Percentiles rank a stretch among this genome's conserved stretches.
phyloP scores from a whole-genome alignment of 2,329 filamentous ascomycete genomes.

The Aspergillus sp. region DNA sequence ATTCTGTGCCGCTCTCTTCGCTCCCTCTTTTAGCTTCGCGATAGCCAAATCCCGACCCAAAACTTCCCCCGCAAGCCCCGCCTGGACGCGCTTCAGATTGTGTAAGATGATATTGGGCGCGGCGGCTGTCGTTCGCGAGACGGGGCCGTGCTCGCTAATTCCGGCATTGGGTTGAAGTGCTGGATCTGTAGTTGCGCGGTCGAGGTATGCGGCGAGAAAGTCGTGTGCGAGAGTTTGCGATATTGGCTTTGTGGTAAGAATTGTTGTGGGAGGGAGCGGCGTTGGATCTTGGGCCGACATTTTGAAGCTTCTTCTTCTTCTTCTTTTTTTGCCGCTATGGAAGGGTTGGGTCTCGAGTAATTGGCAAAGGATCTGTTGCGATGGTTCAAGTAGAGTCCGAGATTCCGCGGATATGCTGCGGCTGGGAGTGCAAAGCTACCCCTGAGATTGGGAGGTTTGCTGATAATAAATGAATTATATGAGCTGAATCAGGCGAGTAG shows the following conservation, averaged over 20 bases:
- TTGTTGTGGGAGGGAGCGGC: constrained; percentile 43
- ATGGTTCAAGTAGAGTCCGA: background rate
- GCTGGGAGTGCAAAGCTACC: background rate
- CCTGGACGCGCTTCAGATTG: constrained; percentile 51
- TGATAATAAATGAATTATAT: background rate
- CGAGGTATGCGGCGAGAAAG: constrained; percentile 49
- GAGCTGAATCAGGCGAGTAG: background rate
- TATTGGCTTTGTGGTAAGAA: constrained; percentile 42
- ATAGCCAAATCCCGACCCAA: constrained; percentile 47
- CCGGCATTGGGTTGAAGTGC: constrained; percentile 50
- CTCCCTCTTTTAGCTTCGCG: constrained; percentile 40
- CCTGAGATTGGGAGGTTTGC: background rate
- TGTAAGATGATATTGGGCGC: constrained; percentile 50
- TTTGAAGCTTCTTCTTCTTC: constrained; percentile 4
- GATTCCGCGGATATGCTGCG: background rate
- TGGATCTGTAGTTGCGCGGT: constrained; percentile 47
- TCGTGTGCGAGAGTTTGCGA: constrained; percentile 45
- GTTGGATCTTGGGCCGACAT: constrained; percentile 45
- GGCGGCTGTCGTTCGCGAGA: constrained; percentile 46
- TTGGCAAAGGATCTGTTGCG: background rate
- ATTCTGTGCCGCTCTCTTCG: constrained; percentile 32
- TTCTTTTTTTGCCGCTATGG: background rate
- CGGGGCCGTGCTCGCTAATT: constrained; percentile 49
- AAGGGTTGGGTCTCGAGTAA: background rate
- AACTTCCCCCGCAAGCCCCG: constrained; percentile 48